Conservation (phyloP, 169 alveolate species). For the Theileria equi region DNA sequence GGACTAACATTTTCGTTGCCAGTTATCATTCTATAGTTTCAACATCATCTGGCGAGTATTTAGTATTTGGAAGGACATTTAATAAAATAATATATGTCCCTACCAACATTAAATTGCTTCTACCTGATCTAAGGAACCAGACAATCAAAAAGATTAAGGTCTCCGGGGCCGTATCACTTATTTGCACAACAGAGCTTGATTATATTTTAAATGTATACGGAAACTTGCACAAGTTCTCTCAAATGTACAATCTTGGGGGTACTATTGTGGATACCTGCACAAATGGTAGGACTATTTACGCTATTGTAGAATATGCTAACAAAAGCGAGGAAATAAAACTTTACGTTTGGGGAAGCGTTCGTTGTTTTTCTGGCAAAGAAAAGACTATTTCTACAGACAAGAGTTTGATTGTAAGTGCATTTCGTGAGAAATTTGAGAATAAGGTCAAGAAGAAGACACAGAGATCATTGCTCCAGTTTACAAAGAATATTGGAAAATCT, state of each 20-base stretch:
- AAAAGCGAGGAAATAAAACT: background rate
- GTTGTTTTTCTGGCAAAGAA: conserved; percentile 32
- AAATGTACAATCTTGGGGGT: conserved; percentile 40
- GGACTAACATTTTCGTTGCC: conserved; percentile 27
- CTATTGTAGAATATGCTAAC: conserved; percentile 16
- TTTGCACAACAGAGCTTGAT: conserved; percentile 42
- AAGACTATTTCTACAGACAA: conserved; percentile 45
- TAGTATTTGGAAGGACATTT: conserved; percentile 38
- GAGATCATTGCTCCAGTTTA: conserved; percentile 29
- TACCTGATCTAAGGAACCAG: conserved; percentile 22
- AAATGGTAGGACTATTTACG: conserved; percentile 43
- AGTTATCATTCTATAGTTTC: conserved; percentile 15
- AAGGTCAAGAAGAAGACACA: conserved; percentile 20
- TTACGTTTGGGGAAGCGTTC: conserved; percentile 38
- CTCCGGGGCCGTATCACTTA: conserved; percentile 36
- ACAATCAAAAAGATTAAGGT: conserved; percentile 27
- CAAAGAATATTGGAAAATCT: conserved; percentile 23
- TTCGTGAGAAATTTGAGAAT: conserved; percentile 50
- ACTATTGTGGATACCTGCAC: conserved; percentile 37
- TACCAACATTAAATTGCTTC: conserved; percentile 12
- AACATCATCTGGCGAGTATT: conserved; percentile 28
- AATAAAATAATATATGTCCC: conserved; percentile 39
- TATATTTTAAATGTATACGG: conserved; percentile 40
- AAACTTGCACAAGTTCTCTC: background rate
- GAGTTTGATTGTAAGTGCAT: conserved; percentile 46